These are phyloP conservation scores for Vitellaria paradoxa DNA, from an alignment of 179 eudicot genomes.

Conservation along the genomic window DNA sequence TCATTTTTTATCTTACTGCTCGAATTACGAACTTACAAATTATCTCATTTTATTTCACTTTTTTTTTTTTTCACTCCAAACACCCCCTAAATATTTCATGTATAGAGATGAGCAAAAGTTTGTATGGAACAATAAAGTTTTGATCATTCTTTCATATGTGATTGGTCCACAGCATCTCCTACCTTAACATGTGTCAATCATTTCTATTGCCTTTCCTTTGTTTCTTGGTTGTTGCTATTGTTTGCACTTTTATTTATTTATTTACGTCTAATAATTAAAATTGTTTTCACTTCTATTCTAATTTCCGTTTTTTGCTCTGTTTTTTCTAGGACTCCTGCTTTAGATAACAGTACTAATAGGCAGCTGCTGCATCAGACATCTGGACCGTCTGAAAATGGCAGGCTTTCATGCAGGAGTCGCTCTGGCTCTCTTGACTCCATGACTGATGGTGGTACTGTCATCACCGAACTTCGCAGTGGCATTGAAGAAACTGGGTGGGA, in stretches of 20 bases:
- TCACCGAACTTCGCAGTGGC: constrained; percentile 24
- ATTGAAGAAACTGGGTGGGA: constrained; percentile 33
- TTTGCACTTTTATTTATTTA: no score
- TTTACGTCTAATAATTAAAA: not conserved
- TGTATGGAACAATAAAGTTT: not conserved
- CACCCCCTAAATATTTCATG: no score
- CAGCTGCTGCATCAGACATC: constrained; percentile 27
- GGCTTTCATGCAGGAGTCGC: constrained; percentile 23
- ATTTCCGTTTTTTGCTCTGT: not conserved
- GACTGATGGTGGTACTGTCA: constrained; percentile 28
- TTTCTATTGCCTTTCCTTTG: not conserved
- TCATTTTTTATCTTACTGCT: no score
- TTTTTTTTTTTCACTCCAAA: no score
- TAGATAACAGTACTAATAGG: constrained; percentile 27
- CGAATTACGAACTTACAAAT: no score
- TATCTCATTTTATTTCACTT: no score
- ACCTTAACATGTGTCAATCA: not conserved
- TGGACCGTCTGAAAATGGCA: constrained; percentile 30
- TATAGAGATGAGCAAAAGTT: not conserved
- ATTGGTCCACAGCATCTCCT: not conserved
- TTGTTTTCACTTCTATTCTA: not conserved
- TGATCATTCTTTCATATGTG: not conserved
- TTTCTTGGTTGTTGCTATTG: not conserved
- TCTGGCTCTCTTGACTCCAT: constrained; percentile 30
- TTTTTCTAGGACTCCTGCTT: constrained; percentile 33